These are phyloP conservation scores for Solanum peruvianum DNA, from an alignment of 257 asterid species.

Conservation along the genomic window DNA sequence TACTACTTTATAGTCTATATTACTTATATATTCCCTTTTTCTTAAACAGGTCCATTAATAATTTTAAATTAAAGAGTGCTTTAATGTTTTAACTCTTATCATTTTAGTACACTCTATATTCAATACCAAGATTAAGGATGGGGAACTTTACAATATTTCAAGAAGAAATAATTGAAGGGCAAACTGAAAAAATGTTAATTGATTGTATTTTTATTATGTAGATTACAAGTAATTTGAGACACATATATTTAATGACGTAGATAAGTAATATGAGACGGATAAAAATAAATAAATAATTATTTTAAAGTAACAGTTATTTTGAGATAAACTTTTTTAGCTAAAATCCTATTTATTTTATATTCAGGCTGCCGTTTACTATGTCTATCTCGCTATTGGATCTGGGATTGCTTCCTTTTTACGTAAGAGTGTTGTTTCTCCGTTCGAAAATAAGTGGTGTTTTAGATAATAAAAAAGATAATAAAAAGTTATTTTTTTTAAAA, in stretches of 20 bases:
- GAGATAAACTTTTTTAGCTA: no score
- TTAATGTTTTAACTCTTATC: neutral
- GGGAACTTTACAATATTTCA: neutral
- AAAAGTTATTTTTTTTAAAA: no score
- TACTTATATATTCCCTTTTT: no score
- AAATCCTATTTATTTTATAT: neutral
- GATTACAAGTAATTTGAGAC: neutral
- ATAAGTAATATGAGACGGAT: neutral
- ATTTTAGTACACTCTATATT: neutral
- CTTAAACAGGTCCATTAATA: no score
- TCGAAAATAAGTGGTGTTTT: neutral
- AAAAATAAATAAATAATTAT: no score
- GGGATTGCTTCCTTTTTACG: conserved; percentile 52
- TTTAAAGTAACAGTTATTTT: no score
- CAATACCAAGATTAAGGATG: neutral
- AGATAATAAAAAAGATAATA: no score
- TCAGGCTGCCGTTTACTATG: conserved; percentile 40
- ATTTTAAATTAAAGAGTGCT: no score
- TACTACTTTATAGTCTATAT: no score
- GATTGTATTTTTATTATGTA: neutral
- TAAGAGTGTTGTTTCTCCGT: conserved; percentile 12
- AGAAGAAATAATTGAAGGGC: neutral
- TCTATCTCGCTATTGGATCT: conserved; percentile 45
- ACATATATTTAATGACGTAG: no score
- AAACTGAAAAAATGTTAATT: neutral